These are phyloP conservation scores for Capsella bursapastoris DNA, from an alignment of 345 rosid genomes.

Conservation along the genomic window DNA sequence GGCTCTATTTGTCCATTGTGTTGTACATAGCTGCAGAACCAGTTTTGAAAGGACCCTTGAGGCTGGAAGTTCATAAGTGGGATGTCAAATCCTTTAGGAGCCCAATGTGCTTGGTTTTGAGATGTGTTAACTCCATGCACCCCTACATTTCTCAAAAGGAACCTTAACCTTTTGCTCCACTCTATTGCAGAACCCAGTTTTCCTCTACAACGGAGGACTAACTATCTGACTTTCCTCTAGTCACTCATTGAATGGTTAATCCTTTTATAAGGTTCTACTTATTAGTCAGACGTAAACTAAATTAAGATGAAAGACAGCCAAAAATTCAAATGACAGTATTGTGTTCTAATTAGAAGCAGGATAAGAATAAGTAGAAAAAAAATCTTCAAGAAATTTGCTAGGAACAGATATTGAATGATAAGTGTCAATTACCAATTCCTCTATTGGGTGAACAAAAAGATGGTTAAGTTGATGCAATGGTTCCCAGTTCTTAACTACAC, in stretches of 20 bases:
- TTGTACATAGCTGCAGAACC: neutral
- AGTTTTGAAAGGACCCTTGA: neutral
- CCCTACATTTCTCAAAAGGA: neutral
- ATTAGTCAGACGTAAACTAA: neutral
- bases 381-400: neutral
- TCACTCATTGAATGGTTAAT: neutral
- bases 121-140: neutral
- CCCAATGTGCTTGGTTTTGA: neutral
- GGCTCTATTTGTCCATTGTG: neutral
- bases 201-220: neutral
- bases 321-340: neutral
- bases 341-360: neutral
- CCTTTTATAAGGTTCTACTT: neutral
- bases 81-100: neutral
- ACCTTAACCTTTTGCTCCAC: neutral
- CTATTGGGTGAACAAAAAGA: neutral
- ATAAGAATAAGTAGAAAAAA: neutral
- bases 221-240: neutral
- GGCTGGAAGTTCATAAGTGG: neutral
- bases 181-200: neutral
- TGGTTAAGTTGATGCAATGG: neutral
- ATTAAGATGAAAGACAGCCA: neutral
- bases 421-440: neutral
- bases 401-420: neutral
- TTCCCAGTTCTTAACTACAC: conserved; percentile 16